Evolutionary conservation across 192 early-diverging fungal species (phyloP), one percentile per base, ranked within the genome.

Genomic region (Entophlyctis luteolus): DNA sequence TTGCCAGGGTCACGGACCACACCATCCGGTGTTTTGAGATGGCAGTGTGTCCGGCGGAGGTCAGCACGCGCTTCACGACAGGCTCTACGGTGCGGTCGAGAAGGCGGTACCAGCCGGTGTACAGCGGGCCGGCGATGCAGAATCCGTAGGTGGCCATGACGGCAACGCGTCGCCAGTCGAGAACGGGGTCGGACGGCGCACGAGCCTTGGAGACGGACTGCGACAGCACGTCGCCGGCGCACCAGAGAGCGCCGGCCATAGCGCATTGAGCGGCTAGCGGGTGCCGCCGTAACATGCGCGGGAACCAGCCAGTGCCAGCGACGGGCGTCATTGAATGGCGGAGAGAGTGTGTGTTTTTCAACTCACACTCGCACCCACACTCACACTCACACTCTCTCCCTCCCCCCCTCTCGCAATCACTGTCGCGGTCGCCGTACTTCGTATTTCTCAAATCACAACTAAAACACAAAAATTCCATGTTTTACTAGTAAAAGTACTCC

Each of bases 21-120:
- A 67, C 42, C 49, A 73, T 62, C n/a, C 53, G 62, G 8, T 45
- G 55, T 52, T 62, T 69, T 20, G 71, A 65, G 14, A 73, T 48
- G 45, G 38, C 53, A 25, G 4, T 34, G 10, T 23, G 1, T 8
- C 50, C 50, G 2, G 16, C 25, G 4, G 46, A 20, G n/a, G 36
- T 52, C 16, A 18, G n/a, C 18, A 38, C 5, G 0, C 45, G 18
- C 23, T n/a, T n/a, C 34, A 31, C 31, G 4, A 66, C 23, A 33
- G 63, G 63, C 35, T 52, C 63, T 3, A 66, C 63, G n/a, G 49
- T 16, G 20, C 55, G n/a, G 47, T 77, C 75, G 25, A 77, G 72
- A n/a, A 55, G 35, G 28, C 62, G 33, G 68, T 77, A 77, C 75
- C 75, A 77, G 39, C 70, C 56, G 1, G 75, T 77, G 62, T 77